Evolutionary conservation across 75 land plant species (phyloP), one percentile per base, ranked within the genome.

Genomic region (Pinus taeda): DNA sequence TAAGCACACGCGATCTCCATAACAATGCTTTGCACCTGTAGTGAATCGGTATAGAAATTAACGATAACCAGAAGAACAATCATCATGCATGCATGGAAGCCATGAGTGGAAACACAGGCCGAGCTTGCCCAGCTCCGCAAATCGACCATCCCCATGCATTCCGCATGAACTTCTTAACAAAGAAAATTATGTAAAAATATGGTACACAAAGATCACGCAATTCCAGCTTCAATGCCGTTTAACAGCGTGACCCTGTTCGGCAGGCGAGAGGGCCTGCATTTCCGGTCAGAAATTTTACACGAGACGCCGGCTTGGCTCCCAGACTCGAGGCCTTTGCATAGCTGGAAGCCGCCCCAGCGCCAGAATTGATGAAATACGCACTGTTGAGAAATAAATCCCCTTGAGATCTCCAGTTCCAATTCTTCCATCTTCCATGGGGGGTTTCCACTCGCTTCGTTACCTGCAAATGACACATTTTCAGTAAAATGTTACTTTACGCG

Each of bases 181-280:
- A 49, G 2, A 49, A 49, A 49, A 49, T 9, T 49, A 49, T 49
- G 55, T 49, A 49, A 33, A 33, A 49, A 49, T 49, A 49, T 49
- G 11, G 55, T 49, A 49, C 55, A 49, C 9, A 9, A 9, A 1
- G 55, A 9, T 49, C 55, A 49, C 12, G 55, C 55, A 49, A 49
- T 49, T 49, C 55, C 2, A 49, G 55, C 11, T 49, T 49, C 2
- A 49, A 49, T 9, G 55, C 12, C 55, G 12, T 49, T 70, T 53
- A 70, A 42, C 72, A 70, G 21, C 22, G 72, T 14, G 7, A 15
- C 15, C 72, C 72, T 4, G 6, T 15, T 15, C 21, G 49, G 49
- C 72, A 70, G 12, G 17, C 33, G 45, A 92, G 73, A 14, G 87
- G 83, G 57, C 96, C 96, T n/a, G 91, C 87, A 62, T 82, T 84